Evolutionary conservation across 345 rosid genomes (phyloP).

Genomic region (Pistacia vera): DNA sequence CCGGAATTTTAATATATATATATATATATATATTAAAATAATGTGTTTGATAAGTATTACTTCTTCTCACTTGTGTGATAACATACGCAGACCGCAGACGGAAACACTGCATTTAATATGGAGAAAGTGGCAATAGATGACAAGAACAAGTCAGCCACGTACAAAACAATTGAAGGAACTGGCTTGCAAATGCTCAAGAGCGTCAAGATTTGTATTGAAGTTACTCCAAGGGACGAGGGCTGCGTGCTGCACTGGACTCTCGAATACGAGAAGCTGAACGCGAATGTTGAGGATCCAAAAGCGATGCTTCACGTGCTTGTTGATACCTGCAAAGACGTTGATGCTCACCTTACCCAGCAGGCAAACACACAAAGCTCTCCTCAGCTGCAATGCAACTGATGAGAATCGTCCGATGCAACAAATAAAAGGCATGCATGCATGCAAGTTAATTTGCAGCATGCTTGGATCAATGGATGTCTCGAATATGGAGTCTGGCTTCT

Average conservation of each 20-base stretch:
- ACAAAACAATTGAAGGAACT: conserved; percentile 36
- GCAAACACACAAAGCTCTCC: not conserved
- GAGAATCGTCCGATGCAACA: too few relatives aligned
- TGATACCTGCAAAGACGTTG: conserved; percentile 18
- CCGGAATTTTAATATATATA: too few relatives aligned
- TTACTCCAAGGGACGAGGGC: conserved; percentile 28
- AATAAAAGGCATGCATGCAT: too few relatives aligned
- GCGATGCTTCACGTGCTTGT: not conserved
- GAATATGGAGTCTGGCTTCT: too few relatives aligned
- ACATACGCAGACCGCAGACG: too few relatives aligned
- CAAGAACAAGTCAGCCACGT: conserved; percentile 26
- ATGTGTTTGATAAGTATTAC: too few relatives aligned
- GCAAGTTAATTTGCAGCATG: too few relatives aligned
- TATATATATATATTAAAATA: too few relatives aligned
- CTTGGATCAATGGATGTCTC: too few relatives aligned
- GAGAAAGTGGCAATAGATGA: conserved; percentile 42
- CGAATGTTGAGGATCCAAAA: conserved; percentile 12
- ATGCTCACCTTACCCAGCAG: conserved; percentile 11
- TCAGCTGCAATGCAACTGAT: too few relatives aligned
- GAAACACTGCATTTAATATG: conserved; percentile 16
- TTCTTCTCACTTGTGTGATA: too few relatives aligned
- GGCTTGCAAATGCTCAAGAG: conserved; percentile 31
- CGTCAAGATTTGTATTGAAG: conserved; percentile 18
- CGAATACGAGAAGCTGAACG: conserved; percentile 24
- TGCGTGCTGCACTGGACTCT: conserved; percentile 29